A percentile compares a stretch with the other conserved stretches of the same genome.
These are phyloP conservation scores for Metschnikowia aberdeeniae DNA, from an alignment of 805 yeast species.

Conservation along the genomic window DNA sequence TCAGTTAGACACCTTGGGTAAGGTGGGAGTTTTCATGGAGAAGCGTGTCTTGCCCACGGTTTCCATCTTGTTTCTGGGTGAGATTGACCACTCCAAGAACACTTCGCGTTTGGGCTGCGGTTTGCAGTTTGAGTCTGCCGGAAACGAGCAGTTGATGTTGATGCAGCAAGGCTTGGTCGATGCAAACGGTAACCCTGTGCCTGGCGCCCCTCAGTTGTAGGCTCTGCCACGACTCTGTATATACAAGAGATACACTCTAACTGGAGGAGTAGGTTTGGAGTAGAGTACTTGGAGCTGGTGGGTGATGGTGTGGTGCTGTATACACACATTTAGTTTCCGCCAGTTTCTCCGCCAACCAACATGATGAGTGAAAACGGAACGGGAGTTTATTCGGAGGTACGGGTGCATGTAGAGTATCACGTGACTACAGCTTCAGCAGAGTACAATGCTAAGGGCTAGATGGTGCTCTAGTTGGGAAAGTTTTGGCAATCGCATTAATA, in stretches of 20 bases:
- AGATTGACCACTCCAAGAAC: slow-evolving; percentile 73
- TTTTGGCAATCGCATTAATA: too few species aligned
- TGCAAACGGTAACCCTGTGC: slow-evolving; percentile 81
- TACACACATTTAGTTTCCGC: too few species aligned
- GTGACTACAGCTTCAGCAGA: too few species aligned
- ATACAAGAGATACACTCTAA: slow-evolving; percentile 8
- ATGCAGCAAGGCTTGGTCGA: slow-evolving; percentile 85
- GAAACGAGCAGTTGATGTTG: slow-evolving; percentile 87
- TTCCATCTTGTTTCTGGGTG: slow-evolving; percentile 84
- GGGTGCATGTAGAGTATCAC: too few species aligned
- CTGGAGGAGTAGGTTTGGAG: too few species aligned
- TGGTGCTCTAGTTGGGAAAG: too few species aligned
- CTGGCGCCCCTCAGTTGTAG: slow-evolving; percentile 64
- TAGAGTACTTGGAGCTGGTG: too few species aligned
- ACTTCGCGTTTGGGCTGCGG: slow-evolving; percentile 88
- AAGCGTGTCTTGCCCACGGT: slow-evolving; percentile 90
- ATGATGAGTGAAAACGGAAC: too few species aligned
- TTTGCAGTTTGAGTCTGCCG: slow-evolving; percentile 92
- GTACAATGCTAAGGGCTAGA: too few species aligned
- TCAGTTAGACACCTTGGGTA: slow-evolving; percentile 86
- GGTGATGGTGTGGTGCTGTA: too few species aligned
- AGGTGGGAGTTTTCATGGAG: slow-evolving; percentile 86
- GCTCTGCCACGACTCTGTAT: slow-evolving; percentile 12
- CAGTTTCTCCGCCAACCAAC: too few species aligned
- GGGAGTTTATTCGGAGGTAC: too few species aligned